Conservation (phyloP, 225 moss, liverwort and hornwort species). For the Rhytidiadelphus loreus region DNA sequence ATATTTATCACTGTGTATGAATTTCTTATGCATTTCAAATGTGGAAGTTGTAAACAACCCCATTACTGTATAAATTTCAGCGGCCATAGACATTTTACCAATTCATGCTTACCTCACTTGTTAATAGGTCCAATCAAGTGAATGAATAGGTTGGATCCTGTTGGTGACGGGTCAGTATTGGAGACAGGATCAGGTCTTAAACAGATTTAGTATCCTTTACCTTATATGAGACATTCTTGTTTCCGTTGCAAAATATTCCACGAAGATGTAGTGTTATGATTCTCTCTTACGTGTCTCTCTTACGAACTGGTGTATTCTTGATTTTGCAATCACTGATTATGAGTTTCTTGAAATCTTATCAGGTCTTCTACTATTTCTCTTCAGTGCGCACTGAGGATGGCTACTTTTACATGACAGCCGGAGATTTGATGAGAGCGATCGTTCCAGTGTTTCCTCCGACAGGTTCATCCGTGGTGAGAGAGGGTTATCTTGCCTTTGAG, state of each 20-base stretch:
- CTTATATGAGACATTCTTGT: neutral
- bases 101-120: neutral
- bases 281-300: neutral
- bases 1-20: neutral
- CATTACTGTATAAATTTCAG: neutral
- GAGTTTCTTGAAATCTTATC: neutral
- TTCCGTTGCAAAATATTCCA: neutral
- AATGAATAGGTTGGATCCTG: neutral
- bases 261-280: neutral
- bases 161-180: neutral
- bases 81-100: neutral
- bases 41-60: neutral
- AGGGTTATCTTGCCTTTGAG: constrained; percentile 64
- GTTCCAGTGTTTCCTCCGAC: constrained; percentile 82
- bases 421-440: constrained; percentile 86
- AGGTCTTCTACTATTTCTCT: constrained; percentile 89
- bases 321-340: neutral
- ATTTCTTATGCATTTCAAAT: neutral
- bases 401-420: constrained; percentile 64
- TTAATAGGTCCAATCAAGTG: neutral
- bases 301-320: neutral
- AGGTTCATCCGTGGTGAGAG: constrained; percentile 62
- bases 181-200: neutral
- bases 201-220: neutral
- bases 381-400: constrained; percentile 43